A percentile compares a stretch with the other conserved stretches of the same genome.
These are phyloP conservation scores for Paraphaeosphaeria minitans DNA, from an alignment of 2,329 filamentous ascomycete species.

Conservation along the genomic window DNA sequence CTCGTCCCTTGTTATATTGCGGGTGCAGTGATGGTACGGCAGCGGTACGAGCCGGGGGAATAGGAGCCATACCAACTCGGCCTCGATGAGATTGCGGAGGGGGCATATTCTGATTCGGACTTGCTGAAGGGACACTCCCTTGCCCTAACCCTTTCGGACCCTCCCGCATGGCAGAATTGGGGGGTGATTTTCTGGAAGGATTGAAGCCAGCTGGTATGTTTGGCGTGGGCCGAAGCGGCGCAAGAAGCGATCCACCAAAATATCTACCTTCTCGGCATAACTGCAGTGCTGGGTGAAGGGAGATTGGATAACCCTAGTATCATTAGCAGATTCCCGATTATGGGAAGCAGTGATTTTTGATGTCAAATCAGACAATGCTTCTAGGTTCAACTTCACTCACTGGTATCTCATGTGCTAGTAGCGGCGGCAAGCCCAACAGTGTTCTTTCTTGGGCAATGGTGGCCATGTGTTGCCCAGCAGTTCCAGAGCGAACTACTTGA, in stretches of 20 bases:
- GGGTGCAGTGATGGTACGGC: neutral
- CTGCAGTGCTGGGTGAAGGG: neutral
- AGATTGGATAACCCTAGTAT: neutral
- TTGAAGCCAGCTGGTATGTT: too few relatives aligned
- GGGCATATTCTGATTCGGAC: neutral
- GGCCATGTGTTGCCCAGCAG: slow-evolving; percentile 16
- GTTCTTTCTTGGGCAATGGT: slow-evolving; percentile 14
- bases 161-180: too few relatives aligned
- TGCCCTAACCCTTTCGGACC: neutral
- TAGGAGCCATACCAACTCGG: neutral
- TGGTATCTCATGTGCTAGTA: neutral
- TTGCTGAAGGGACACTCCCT: neutral
- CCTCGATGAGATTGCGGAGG: neutral
- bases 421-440: slow-evolving; percentile 5
- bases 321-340: neutral
- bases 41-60: neutral
- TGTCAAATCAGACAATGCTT: neutral
- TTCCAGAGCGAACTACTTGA: neutral
- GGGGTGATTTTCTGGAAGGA: too few relatives aligned
- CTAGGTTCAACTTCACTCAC: neutral
- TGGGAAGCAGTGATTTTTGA: too few relatives aligned
- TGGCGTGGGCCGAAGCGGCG: too few relatives aligned
- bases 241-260: neutral
- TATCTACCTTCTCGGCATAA: neutral
- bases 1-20: neutral